Evolutionary conservation across 306 rosid genomes (phyloP).

Genomic region (Trifolium fragiferum): DNA sequence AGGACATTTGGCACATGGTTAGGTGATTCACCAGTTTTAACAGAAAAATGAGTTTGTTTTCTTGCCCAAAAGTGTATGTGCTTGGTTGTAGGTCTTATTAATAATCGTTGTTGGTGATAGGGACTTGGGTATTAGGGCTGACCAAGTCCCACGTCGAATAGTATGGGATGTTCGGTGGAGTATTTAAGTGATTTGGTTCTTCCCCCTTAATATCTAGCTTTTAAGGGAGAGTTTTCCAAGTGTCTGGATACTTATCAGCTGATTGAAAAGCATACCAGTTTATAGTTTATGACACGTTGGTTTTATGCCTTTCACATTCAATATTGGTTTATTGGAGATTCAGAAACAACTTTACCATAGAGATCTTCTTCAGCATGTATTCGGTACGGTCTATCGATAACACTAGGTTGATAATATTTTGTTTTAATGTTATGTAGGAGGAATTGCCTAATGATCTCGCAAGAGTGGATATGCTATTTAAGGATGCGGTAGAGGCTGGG

Average conservation of each 20-base stretch:
- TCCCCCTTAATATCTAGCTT: background rate
- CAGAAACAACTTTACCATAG: background rate
- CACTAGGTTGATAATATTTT: slow-evolving; percentile 30
- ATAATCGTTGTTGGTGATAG: slow-evolving; percentile 23
- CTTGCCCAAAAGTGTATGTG: slow-evolving; percentile 22
- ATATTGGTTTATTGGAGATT: slow-evolving; percentile 22
- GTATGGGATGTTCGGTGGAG: background rate
- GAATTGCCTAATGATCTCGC: slow-evolving; percentile 79
- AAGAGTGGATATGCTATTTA: slow-evolving; percentile 83
- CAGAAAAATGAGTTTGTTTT: slow-evolving; percentile 27
- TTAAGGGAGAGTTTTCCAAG: background rate
- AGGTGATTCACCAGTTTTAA: slow-evolving; percentile 36
- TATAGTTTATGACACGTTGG: slow-evolving; percentile 25
- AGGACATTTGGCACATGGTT: slow-evolving; percentile 34
- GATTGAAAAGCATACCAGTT: slow-evolving; percentile 11
- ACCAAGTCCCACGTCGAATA: background rate
- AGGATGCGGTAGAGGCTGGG: slow-evolving; percentile 74
- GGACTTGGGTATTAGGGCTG: slow-evolving; percentile 7
- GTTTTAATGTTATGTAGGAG: slow-evolving; percentile 63
- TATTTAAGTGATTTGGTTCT: background rate
- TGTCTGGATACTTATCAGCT: background rate
- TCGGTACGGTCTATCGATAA: slow-evolving; percentile 27
- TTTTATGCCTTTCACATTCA: slow-evolving; percentile 15
- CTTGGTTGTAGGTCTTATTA: slow-evolving; percentile 26
- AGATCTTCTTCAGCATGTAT: slow-evolving; percentile 18